Base-by-base conservation (phyloP, 176 grass and related monocot genomes). In the Musa troglodytarum region DNA sequence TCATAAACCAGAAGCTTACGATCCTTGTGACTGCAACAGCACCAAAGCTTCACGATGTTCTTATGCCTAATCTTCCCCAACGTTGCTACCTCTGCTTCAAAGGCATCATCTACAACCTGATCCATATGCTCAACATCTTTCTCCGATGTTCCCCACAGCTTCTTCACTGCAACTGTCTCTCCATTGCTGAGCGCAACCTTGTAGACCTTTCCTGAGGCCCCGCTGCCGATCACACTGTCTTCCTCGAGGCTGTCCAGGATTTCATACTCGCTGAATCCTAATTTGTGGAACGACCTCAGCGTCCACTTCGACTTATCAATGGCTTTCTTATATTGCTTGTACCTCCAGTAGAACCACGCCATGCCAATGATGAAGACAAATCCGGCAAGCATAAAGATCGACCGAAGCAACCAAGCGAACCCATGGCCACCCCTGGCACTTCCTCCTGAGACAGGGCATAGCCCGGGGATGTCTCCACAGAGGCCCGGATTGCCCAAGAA, bases 11-110 rank as follows among this genome's bases (percentile, higher is more conserved):
- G 78, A 61, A 96, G 74, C 78, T 88, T 91, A 82, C 53, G 65
- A 13, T 97, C 88, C 26, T 76, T 75, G 83, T 86, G 68, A 0
- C 53, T 81, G 87, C 89, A 97, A 82, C 90, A 90, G 77, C 93
- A 97, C 85, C 84, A 82, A 0, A 97, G 84, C 85, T 89, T 97
- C 0, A 97, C 90, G 1, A 97, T 97, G 80, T 93, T 97, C 88
- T 93, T 97, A 78, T 97, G 94, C 6, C 94, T 83, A 0, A 97
- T 93, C 85, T 93, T 97, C 5, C 94, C 90, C 1, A 97, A 80
- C 2, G 94, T 97, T 19, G 77, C 52, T 8, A 97, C 94, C 86
- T 97, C 94, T 0, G 94, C 86, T 26, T 93, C 94, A 1, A 97
- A 93, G 54, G 80, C 70, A 26, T 80, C 76, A 1, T 90, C 87